Evolutionary conservation across 2,329 filamentous ascomycete genomes (phyloP), one percentile per base, ranked within the genome.

Genomic region (Fusarium ambrosium): DNA sequence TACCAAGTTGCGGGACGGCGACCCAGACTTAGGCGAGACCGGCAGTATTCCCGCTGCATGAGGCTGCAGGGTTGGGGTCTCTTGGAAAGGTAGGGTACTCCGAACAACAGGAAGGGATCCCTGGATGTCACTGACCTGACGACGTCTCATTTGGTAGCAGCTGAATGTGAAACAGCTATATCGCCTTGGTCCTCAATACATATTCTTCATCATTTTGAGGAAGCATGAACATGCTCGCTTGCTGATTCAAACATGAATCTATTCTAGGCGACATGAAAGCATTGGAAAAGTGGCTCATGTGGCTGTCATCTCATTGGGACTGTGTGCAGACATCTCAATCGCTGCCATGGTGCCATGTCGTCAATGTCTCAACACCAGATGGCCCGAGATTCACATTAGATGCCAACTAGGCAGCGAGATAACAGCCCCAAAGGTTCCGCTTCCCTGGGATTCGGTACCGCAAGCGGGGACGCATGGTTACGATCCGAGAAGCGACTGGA

Each of bases 121-220:
- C 65, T 75, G 65, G 55, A 29, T 64, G 62, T 62, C 58, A 74
- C 32, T 67, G 39, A 60, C 48, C 69, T 62, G 64, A 68, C 66
- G 68, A 66, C 68, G 73, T 73, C 72, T 75, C 72, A 73, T 75
- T 69, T 68, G 63, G 60, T 45, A 74, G 34, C 37, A 71, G 74
- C 74, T 68, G 74, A 78, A 77, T 75, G 39, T 75, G 74, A 76
- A 76, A 77, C 74, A 69, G 56, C 71, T 67, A 69, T 71, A 67
- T 66, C 43, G 66, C 55, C 43, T 61, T 63, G 53, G 41, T 55
- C 29, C 61, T 74, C 53, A 20, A 66, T 41, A 48, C 39, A 55
- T 61, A 24, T 56, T 22, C 18, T 58, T 32, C 48, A 32, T 13
- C 18, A 34, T 55, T 18, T 34, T 29, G 55, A 67, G 29, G 62